These are phyloP conservation scores for Amylocarpus encephaloides DNA, from an alignment of 2,329 filamentous ascomycete species.

Conservation along the genomic window DNA sequence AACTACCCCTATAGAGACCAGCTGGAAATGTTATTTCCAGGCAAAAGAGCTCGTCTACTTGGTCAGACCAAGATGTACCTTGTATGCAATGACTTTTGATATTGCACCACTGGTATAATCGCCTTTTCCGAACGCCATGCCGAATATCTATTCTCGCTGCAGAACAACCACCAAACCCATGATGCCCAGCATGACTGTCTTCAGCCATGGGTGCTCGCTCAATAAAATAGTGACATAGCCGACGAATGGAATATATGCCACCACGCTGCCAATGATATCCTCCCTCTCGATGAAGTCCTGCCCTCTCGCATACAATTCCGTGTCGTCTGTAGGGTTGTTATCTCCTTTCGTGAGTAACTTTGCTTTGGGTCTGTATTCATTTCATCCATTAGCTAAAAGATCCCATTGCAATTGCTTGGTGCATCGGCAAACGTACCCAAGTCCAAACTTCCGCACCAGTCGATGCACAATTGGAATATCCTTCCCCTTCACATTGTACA, in stretches of 20 bases:
- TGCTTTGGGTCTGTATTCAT: slow-evolving; percentile 42
- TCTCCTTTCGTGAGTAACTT: slow-evolving; percentile 93
- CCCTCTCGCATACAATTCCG: slow-evolving; percentile 77
- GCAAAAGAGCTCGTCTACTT: too few species aligned
- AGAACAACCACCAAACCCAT: slow-evolving; percentile 94
- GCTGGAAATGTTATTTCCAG: too few species aligned
- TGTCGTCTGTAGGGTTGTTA: slow-evolving; percentile 92
- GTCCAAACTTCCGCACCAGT: slow-evolving; percentile 68
- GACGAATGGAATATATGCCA: slow-evolving; percentile 88
- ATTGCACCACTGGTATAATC: slow-evolving; percentile 16
- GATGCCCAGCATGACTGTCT: slow-evolving; percentile 86
- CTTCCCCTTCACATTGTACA: slow-evolving; percentile 74
- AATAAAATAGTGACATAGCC: slow-evolving; percentile 96
- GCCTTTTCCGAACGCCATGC: slow-evolving; percentile 18
- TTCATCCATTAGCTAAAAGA: slow-evolving; percentile 5
- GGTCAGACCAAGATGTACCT: too few species aligned
- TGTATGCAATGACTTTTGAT: not conserved
- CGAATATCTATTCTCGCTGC: slow-evolving; percentile 64
- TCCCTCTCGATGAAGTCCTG: slow-evolving; percentile 82
- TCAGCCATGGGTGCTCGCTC: slow-evolving; percentile 93
- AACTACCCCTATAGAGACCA: too few species aligned
- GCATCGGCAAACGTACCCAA: slow-evolving; percentile 38
- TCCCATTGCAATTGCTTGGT: too few species aligned
- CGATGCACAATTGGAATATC: slow-evolving; percentile 97
- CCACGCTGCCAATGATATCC: slow-evolving; percentile 89